phyloP scores from a whole-genome alignment of 192 early-diverging fungal genomes.

The Entomortierella parvispora region DNA sequence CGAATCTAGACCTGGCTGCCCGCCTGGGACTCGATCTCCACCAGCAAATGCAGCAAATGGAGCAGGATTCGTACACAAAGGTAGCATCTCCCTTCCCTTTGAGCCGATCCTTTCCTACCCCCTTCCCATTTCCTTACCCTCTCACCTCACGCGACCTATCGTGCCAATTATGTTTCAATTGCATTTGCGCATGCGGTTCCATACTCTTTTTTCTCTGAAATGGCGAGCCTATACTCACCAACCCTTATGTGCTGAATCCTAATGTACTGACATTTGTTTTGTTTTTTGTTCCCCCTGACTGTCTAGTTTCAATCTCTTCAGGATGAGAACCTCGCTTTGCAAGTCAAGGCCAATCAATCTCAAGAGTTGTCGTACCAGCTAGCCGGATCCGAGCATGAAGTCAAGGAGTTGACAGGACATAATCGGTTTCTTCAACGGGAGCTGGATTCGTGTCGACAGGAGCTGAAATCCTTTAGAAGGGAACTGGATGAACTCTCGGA shows the following conservation, averaged over 20 bases:
- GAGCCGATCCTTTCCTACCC: too few species aligned
- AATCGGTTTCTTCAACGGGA: conserved; percentile 60
- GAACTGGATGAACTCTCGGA: conserved; percentile 64
- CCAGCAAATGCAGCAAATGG: conserved; percentile 57
- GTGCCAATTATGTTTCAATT: not conserved
- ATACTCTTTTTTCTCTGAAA: not conserved
- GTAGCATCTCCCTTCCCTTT: conserved; percentile 3
- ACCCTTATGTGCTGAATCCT: not conserved
- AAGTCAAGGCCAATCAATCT: conserved; percentile 38
- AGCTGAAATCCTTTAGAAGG: conserved; percentile 63
- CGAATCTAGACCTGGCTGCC: conserved; percentile 66
- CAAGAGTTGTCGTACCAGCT: conserved; percentile 50
- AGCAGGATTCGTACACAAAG: conserved; percentile 46
- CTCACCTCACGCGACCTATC: not conserved
- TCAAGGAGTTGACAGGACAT: conserved; percentile 53
- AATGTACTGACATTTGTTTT: too few species aligned
- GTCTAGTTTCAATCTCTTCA: conserved; percentile 49
- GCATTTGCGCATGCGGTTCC: not conserved
- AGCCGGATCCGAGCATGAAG: conserved; percentile 50
- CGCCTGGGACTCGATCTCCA: conserved; percentile 69
- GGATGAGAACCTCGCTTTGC: conserved; percentile 54
- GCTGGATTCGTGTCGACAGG: conserved; percentile 60
- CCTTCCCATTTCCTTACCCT: not conserved
- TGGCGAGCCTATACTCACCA: too few species aligned
- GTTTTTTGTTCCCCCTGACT: too few species aligned